A percentile compares a stretch with the other conserved stretches of the same genome.
Conservation (phyloP, 306 rosid genomes). For the Casuarina equisetifolia region DNA sequence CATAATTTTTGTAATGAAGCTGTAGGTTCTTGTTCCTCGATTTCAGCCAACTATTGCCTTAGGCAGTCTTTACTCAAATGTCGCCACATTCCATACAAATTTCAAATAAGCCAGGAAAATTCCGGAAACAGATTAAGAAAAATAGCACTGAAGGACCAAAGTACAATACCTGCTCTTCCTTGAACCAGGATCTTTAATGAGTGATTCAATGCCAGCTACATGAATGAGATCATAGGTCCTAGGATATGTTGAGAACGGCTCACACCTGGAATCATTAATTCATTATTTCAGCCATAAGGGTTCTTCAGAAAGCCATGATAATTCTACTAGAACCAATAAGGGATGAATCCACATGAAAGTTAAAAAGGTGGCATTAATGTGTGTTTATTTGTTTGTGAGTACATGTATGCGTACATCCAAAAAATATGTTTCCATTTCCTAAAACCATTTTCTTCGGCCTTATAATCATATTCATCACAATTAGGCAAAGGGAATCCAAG, state of each 20-base stretch:
- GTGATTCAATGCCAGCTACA: slow-evolving; percentile 75
- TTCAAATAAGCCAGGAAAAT: slow-evolving; percentile 1
- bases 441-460: not conserved
- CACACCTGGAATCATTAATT: slow-evolving; percentile 71
- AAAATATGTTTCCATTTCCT: not conserved
- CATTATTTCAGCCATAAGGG: slow-evolving; percentile 31
- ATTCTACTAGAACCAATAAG: slow-evolving; percentile 3
- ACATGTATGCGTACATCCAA: too few species aligned
- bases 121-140: slow-evolving; percentile 20
- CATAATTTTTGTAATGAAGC: not conserved
- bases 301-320: slow-evolving; percentile 7
- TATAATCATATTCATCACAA: not conserved
- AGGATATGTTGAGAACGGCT: slow-evolving; percentile 98
- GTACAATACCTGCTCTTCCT: slow-evolving; percentile 64
- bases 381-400: not conserved
- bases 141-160: not conserved
- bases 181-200: slow-evolving; percentile 61
- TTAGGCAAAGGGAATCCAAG: slow-evolving; percentile 10
- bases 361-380: not conserved
- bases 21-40: not conserved
- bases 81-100: not conserved
- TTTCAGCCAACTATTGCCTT: not conserved
- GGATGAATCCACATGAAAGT: not conserved
- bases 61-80: not conserved
- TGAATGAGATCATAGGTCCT: slow-evolving; percentile 91